Evolutionary conservation across 306 rosid species (phyloP).

Genomic region (Trifolium dubium): DNA sequence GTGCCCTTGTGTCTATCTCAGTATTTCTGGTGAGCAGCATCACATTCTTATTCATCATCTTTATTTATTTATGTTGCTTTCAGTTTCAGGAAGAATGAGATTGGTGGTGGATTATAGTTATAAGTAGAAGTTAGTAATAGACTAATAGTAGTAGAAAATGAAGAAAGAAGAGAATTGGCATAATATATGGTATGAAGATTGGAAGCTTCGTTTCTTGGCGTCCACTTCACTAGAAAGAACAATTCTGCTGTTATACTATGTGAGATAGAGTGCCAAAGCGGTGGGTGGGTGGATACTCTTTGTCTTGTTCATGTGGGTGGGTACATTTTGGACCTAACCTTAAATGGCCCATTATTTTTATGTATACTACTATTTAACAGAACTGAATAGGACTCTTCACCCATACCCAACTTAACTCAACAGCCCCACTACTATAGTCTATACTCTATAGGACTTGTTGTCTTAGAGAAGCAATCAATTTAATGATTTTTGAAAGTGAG

Average conservation of each 20-base stretch:
- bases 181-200: slow-evolving; percentile 29
- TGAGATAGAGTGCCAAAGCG: slow-evolving; percentile 47
- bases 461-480: slow-evolving; percentile 29
- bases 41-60: slow-evolving; percentile 50
- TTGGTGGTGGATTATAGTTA: slow-evolving; percentile 13
- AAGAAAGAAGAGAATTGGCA: slow-evolving; percentile 7
- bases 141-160: slow-evolving; percentile 4
- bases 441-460: neutral
- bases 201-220: slow-evolving; percentile 96
- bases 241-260: slow-evolving; percentile 54
- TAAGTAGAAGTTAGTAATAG: slow-evolving; percentile 16
- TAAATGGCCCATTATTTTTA: slow-evolving; percentile 8
- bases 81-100: slow-evolving; percentile 23
- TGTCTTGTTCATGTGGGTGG: slow-evolving; percentile 7
- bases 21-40: slow-evolving; percentile 53
- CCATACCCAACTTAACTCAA: slow-evolving; percentile 28
- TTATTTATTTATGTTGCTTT: slow-evolving; percentile 14
- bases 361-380: slow-evolving; percentile 11
- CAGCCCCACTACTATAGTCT: slow-evolving; percentile 11
- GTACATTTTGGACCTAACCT: neutral
- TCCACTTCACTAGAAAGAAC: slow-evolving; percentile 92
- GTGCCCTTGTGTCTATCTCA: slow-evolving; percentile 80
- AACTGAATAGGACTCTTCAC: slow-evolving; percentile 54
- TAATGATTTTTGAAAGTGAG: slow-evolving; percentile 3
- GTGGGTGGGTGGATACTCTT: slow-evolving; percentile 60